Percentiles rank a stretch among this genome's conserved stretches.
Conservation (phyloP, 2,329 filamentous ascomycete species). For the Stagonosporopsis cucurbitacearum region DNA sequence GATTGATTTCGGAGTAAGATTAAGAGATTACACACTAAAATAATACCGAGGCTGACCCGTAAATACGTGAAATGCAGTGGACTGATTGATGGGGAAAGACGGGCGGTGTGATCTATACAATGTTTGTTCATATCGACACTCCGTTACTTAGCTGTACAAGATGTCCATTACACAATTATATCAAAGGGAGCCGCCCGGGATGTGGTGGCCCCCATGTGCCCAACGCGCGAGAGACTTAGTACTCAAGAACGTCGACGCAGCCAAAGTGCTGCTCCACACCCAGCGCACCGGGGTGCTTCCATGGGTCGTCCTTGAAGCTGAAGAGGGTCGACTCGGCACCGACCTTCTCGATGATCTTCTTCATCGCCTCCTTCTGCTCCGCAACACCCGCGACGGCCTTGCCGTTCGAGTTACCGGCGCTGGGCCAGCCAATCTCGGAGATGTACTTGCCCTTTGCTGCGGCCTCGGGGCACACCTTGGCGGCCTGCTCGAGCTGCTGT, state of each 20-base stretch:
- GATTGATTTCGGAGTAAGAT: conserved; percentile 7
- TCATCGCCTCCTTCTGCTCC: conserved; percentile 76
- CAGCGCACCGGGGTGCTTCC: conserved; percentile 76
- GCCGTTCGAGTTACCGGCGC: conserved; percentile 71
- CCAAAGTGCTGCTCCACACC: conserved; percentile 84
- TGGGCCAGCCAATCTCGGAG: conserved; percentile 92
- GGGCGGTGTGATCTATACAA: background rate
- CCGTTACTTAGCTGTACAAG: background rate
- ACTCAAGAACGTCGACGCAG: conserved; percentile 58
- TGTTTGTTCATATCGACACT: background rate
- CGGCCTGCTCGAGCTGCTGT: conserved; percentile 73
- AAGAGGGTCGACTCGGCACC: conserved; percentile 80
- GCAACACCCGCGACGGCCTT: conserved; percentile 68
- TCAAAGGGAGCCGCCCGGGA: background rate
- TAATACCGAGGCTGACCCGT: conserved; percentile 14
- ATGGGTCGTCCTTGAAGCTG: conserved; percentile 78
- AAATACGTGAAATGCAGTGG: conserved; percentile 17
- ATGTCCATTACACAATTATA: background rate
- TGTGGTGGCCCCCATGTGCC: too few relatives aligned
- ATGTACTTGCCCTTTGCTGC: conserved; percentile 72
- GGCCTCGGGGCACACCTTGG: conserved; percentile 68
- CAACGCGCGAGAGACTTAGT: conserved; percentile 1
- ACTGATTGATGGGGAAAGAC: conserved; percentile 1
- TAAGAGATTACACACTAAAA: conserved; percentile 21
- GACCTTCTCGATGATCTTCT: conserved; percentile 69